These are phyloP conservation scores for Colletotrichum musicola DNA, from an alignment of 2,329 filamentous ascomycete genomes.

Conservation along the genomic window DNA sequence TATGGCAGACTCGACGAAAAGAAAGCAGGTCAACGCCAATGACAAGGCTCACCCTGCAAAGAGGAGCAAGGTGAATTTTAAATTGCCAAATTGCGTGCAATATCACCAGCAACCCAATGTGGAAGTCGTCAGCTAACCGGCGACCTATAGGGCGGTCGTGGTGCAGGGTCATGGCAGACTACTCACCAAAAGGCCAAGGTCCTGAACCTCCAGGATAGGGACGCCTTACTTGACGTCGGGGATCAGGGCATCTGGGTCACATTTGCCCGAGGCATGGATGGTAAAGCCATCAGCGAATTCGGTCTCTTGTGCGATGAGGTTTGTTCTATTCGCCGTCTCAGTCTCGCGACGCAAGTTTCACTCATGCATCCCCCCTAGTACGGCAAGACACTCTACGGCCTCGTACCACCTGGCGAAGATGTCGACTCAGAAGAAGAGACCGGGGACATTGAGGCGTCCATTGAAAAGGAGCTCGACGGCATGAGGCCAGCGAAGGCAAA, in stretches of 20 bases:
- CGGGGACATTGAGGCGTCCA: slow-evolving; percentile 79
- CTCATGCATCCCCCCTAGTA: slow-evolving; percentile 63
- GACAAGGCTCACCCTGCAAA: slow-evolving; percentile 46
- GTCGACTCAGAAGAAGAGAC: slow-evolving; percentile 56
- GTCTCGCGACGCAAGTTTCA: background rate
- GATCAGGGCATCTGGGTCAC: slow-evolving; percentile 84
- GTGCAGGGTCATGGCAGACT: slow-evolving; percentile 71
- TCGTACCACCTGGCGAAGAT: slow-evolving; percentile 53
- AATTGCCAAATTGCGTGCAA: too few relatives aligned
- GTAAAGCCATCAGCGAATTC: slow-evolving; percentile 77
- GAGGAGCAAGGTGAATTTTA: slow-evolving; percentile 56
- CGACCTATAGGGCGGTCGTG: slow-evolving; percentile 40
- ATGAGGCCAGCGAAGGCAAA: slow-evolving; percentile 60
- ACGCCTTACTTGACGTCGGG: slow-evolving; percentile 70
- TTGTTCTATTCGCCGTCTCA: slow-evolving; percentile 42
- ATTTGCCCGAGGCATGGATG: slow-evolving; percentile 78
- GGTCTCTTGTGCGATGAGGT: slow-evolving; percentile 76
- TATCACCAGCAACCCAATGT: background rate
- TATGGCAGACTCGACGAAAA: slow-evolving; percentile 52
- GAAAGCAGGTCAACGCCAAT: slow-evolving; percentile 50
- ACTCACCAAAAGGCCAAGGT: slow-evolving; percentile 67
- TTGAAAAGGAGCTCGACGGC: slow-evolving; percentile 77
- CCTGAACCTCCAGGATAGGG: slow-evolving; percentile 55
- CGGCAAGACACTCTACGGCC: slow-evolving; percentile 71
- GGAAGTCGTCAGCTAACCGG: background rate